Base-by-base conservation (phyloP, 2,329 filamentous ascomycete species). In the Colletotrichum trifolii region DNA sequence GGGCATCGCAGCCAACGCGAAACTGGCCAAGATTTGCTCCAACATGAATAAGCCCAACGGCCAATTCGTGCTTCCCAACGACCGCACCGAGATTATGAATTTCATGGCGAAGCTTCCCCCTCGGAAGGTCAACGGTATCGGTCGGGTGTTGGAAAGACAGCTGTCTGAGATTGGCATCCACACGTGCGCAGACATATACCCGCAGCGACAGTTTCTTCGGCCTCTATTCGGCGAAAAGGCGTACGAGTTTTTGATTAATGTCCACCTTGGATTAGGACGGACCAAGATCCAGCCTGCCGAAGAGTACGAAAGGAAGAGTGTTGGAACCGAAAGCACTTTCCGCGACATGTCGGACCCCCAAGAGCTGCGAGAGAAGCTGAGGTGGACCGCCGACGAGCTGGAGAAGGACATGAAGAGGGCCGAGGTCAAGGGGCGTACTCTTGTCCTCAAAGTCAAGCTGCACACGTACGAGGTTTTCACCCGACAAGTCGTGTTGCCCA, bases 11-110 rank as follows among this genome's bases (percentile, higher is more conserved):
- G 91, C 93, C 1, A 99, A 99, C 75, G 90, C 94, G 0, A 95
- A 94, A 73, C 83, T 99, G 12, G 95, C 96, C 36, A 99, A 99
- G 78, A 97, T 99, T 38, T 93, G 91, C 71, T 97, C 93, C 15
- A 97, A 99, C 74, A 88, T 91, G 76, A 97, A 98, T 77, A 99
- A 99, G 74, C 96, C 96, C 0, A 97, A 99, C 71, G 96, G 96
- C 0, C 96, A 98, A 73, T 98, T 91, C 71, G 79, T 87, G 9
- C 81, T 98, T 2, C 85, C 90, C 0, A 91, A 85, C 56, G 90
- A 97, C 45, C 85, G 94, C 9, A 79, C 81, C 34, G 84, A 87
- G 1, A 93, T 99, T 65, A 89, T 98, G 86, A 80, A 84, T 0
- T 98, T 97, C 73, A 97, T 98, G 91, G 84, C 85, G 10, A 85